These are phyloP conservation scores for Neonectria magnoliae DNA, from an alignment of 2,329 filamentous ascomycete genomes.

Conservation along the genomic window DNA sequence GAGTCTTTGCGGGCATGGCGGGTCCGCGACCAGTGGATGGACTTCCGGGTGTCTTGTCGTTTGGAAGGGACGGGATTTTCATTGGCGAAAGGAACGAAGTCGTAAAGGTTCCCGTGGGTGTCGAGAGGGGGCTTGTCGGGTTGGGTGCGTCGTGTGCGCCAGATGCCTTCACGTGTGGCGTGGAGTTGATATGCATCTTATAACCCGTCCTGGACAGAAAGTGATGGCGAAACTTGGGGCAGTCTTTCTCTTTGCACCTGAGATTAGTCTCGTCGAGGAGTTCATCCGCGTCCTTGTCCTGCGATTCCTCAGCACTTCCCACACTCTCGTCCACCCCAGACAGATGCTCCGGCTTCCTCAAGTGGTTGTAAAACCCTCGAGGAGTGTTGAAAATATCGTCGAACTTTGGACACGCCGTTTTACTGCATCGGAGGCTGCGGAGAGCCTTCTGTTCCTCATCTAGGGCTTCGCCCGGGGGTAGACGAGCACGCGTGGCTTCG, in stretches of 20 bases:
- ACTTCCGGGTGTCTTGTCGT: conserved; percentile 18
- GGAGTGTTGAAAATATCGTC: conserved; percentile 20
- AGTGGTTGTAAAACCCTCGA: conserved; percentile 22
- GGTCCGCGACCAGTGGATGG: conserved; percentile 29
- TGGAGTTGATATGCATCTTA: neutral
- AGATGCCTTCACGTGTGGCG: neutral
- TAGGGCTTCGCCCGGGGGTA: neutral
- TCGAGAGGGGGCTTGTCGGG: neutral
- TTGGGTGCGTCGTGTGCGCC: neutral
- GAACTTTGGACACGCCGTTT: conserved; percentile 15
- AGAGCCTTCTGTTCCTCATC: conserved; percentile 34
- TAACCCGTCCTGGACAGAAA: neutral
- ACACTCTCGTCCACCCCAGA: conserved; percentile 1
- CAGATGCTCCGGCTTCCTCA: conserved; percentile 19
- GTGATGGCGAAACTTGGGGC: neutral
- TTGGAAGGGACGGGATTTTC: neutral
- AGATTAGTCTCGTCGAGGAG: neutral
- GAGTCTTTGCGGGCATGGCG: neutral
- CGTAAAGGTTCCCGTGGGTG: neutral
- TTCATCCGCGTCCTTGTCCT: neutral
- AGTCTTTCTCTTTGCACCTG: neutral
- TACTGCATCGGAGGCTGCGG: conserved; percentile 27
- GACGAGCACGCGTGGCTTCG: neutral
- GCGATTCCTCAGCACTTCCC: neutral
- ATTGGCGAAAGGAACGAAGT: conserved; percentile 17